Percentiles rank a stretch among this genome's conserved stretches.
Evolutionary conservation across 306 rosid genomes (phyloP).

Genomic region (Acmispon strigosus): DNA sequence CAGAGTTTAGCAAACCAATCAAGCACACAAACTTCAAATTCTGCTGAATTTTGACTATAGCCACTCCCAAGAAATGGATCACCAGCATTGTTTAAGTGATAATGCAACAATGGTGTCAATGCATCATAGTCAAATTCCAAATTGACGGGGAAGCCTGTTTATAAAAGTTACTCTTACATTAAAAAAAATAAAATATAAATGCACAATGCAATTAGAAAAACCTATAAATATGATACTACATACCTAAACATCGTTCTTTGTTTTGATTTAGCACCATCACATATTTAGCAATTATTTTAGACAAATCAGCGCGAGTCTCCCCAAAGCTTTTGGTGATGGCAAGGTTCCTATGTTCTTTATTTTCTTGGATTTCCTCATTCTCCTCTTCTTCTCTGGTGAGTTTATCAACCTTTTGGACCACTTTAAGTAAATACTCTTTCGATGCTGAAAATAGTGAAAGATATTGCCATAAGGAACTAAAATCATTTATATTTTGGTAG

Average conservation of each 20-base stretch:
- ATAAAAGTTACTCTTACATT: too few relatives aligned
- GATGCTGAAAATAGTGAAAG: background rate
- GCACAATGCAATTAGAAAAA: too few relatives aligned
- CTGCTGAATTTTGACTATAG: conserved; percentile 45
- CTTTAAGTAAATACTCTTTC: background rate
- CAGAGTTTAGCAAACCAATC: conserved; percentile 73
- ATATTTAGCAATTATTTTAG: background rate
- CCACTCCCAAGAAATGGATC: conserved; percentile 61
- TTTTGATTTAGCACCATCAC: background rate
- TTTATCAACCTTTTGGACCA: background rate
- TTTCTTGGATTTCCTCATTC: background rate
- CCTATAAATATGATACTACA: too few relatives aligned
- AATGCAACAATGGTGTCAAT: conserved; percentile 42
- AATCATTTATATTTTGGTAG: too few relatives aligned
- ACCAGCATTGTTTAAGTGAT: conserved; percentile 58
- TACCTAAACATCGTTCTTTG: background rate
- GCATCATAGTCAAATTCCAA: conserved; percentile 52
- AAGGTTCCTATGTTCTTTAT: background rate
- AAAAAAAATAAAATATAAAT: too few relatives aligned
- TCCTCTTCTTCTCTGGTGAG: background rate
- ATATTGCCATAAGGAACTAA: background rate
- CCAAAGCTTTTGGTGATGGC: background rate
- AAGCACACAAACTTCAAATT: conserved; percentile 56
- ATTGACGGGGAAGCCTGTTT: conserved; percentile 18
- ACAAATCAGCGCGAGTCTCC: background rate